phyloP scores from a whole-genome alignment of 768 basidiomycete genomes.

The Zangia roseola region DNA sequence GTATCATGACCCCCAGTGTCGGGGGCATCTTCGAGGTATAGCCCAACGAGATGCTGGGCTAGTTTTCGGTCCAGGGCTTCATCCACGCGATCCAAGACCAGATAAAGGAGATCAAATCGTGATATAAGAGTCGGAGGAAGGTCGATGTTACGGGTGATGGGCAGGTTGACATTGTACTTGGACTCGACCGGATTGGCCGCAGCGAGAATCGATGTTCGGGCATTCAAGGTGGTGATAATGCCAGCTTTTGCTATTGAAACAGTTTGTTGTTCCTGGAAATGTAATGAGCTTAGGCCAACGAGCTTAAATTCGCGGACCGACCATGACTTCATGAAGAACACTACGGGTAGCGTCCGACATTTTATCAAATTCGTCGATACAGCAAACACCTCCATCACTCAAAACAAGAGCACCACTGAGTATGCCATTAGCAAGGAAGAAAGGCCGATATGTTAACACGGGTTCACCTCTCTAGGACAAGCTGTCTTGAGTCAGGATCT shows the following conservation, averaged over 20 bases:
- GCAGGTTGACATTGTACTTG: conserved; percentile 88
- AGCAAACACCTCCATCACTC: conserved; percentile 96
- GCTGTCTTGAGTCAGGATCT: conserved; percentile 97
- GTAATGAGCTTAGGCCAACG: background rate
- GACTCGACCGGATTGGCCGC: conserved; percentile 97
- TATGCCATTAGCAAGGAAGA: conserved; percentile 2
- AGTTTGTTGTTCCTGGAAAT: conserved; percentile 94
- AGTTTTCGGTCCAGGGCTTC: conserved; percentile 81
- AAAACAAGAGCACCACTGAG: conserved; percentile 87
- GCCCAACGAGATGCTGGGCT: conserved; percentile 87
- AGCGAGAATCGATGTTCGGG: conserved; percentile 95
- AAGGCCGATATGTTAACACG: background rate
- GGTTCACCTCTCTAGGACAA: conserved; percentile 88
- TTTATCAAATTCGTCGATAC: conserved; percentile 99
- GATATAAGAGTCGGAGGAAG: conserved; percentile 97
- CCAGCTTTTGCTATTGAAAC: conserved; percentile 99
- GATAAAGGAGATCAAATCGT: conserved; percentile 93
- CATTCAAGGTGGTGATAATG: conserved; percentile 97
- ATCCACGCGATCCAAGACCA: conserved; percentile 93
- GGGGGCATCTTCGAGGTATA: conserved; percentile 92
- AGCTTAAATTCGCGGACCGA: conserved; percentile 31
- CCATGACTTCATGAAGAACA: conserved; percentile 99
- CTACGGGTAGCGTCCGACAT: conserved; percentile 98
- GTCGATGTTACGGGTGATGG: conserved; percentile 95
- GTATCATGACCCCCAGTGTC: conserved; percentile 58